Percentiles rank a stretch among this genome's conserved stretches.
phyloP scores from a whole-genome alignment of 352 stramenopile species.

The Pythium volutum region DNA sequence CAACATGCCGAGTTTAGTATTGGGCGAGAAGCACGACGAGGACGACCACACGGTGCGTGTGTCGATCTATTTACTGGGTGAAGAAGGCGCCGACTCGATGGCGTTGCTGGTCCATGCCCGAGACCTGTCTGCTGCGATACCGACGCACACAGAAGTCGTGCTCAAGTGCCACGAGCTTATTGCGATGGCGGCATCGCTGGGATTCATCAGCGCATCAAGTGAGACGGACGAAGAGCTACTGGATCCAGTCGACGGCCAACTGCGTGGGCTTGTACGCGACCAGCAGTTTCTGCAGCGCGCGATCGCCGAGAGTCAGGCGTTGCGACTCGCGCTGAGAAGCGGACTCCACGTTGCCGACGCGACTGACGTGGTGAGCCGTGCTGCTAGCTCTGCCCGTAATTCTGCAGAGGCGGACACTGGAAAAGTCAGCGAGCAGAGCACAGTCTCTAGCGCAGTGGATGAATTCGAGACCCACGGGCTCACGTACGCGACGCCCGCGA shows the following conservation, averaged over 20 bases:
- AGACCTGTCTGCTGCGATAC: not conserved
- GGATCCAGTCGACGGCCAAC: conserved; percentile 2
- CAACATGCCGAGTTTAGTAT: not conserved
- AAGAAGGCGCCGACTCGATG: not conserved
- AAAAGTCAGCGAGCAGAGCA: not conserved
- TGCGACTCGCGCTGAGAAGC: conserved; percentile 30
- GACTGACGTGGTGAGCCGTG: conserved; percentile 1
- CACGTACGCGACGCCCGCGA: conserved; percentile 17
- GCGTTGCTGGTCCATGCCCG: conserved; percentile 22
- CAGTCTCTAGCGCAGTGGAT: not conserved
- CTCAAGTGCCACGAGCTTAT: conserved; percentile 11
- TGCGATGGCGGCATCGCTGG: not conserved
- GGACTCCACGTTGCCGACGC: conserved; percentile 19
- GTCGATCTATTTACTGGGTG: conserved; percentile 19
- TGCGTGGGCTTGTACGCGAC: conserved; percentile 30
- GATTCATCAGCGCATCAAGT: not conserved
- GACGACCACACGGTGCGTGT: conserved; percentile 10
- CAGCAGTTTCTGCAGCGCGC: conserved; percentile 31
- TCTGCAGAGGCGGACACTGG: not conserved
- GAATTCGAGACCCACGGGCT: conserved; percentile 19
- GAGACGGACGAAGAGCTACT: conserved; percentile 1
- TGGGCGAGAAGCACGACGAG: not conserved
- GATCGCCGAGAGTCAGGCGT: conserved; percentile 30
- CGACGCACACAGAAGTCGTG: conserved; percentile 10
- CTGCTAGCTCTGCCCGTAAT: not conserved